Evolutionary conservation across 2,329 filamentous ascomycete genomes (phyloP).

Genomic region (Calonectria naviculata): DNA sequence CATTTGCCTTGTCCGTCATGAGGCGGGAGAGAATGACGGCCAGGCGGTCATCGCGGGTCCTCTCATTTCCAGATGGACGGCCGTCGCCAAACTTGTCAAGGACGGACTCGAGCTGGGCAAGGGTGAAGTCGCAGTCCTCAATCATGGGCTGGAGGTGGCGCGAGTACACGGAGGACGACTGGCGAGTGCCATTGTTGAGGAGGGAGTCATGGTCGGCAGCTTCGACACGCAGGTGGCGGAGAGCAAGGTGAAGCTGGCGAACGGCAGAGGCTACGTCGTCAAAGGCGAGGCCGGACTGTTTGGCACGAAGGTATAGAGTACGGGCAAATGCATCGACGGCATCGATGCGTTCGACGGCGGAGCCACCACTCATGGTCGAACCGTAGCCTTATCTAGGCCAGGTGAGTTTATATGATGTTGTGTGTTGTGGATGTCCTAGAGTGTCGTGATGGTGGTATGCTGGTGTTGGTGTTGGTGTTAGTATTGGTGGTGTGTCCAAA

Average conservation of each 20-base stretch:
- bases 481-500: background rate
- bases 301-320: slow-evolving; percentile 65
- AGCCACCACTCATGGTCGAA: slow-evolving; percentile 44
- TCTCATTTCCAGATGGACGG: slow-evolving; percentile 39
- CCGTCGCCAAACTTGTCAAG: slow-evolving; percentile 58
- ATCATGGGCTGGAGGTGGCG: slow-evolving; percentile 64
- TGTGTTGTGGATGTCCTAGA: background rate
- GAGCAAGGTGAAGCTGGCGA: slow-evolving; percentile 63
- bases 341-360: slow-evolving; percentile 60
- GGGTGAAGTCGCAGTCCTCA: slow-evolving; percentile 64
- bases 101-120: slow-evolving; percentile 65
- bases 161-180: slow-evolving; percentile 53
- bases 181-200: slow-evolving; percentile 54
- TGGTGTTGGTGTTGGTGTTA: background rate
- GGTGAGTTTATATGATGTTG: background rate
- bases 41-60: slow-evolving; percentile 51
- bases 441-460: background rate
- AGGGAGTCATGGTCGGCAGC: slow-evolving; percentile 66
- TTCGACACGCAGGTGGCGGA: slow-evolving; percentile 69
- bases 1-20: slow-evolving; percentile 61
- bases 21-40: slow-evolving; percentile 59
- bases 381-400: background rate
- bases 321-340: slow-evolving; percentile 66
- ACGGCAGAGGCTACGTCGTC: slow-evolving; percentile 61
- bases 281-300: slow-evolving; percentile 58